A percentile compares a stretch with the other conserved stretches of the same genome.
Evolutionary conservation across 495 filamentous ascomycete genomes (phyloP).

Genomic region (Beverwykella pulmonaria): DNA sequence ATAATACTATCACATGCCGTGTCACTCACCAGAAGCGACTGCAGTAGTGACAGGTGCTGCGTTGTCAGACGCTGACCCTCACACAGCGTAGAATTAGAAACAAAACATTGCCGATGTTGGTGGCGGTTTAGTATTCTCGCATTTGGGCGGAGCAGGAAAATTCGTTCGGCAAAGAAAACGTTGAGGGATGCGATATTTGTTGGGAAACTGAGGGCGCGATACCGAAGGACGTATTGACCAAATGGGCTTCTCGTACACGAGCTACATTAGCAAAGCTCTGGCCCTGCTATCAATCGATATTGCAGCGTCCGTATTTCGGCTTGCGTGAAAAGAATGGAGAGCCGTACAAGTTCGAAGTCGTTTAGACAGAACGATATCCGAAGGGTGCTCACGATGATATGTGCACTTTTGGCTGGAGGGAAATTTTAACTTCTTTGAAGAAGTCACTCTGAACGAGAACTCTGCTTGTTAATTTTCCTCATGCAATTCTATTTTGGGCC

Average conservation of each 20-base stretch:
- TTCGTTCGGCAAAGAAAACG: background rate
- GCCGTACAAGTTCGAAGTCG: no score
- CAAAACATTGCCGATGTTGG: constrained; percentile 17
- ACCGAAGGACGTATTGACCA: background rate
- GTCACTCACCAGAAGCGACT: constrained; percentile 6
- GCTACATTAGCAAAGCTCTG: background rate
- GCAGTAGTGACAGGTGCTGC: constrained; percentile 13
- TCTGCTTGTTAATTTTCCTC: no score
- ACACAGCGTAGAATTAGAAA: constrained; percentile 7
- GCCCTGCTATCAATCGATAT: background rate
- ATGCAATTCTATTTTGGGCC: no score
- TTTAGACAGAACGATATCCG: no score
- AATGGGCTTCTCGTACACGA: background rate
- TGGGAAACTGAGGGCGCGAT: background rate
- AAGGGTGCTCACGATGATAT: no score
- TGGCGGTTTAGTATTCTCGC: constrained; percentile 8
- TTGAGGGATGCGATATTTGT: constrained; percentile 5
- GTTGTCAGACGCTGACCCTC: constrained; percentile 16
- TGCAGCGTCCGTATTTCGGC: background rate
- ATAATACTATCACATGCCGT: constrained; percentile 25
- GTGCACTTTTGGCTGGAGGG: no score
- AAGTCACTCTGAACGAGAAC: no score
- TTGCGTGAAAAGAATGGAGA: background rate
- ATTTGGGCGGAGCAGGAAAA: background rate
- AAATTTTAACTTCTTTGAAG: no score